phyloP scores from a whole-genome alignment of 495 filamentous ascomycete species.

The Sordaria brevicollis region DNA sequence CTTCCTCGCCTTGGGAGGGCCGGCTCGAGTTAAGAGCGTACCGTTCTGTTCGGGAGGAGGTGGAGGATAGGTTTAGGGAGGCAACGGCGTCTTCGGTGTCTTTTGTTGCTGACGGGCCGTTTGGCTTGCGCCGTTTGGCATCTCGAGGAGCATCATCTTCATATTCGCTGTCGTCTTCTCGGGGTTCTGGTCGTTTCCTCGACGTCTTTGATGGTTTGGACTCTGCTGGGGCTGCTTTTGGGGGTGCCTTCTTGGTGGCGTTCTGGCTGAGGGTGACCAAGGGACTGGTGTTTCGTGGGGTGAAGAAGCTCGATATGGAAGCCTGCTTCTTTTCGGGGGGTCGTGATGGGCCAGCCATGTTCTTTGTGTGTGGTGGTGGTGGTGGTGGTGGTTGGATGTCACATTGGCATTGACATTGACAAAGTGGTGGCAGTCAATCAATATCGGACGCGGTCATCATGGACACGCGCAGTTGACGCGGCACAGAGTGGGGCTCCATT shows the following conservation, averaged over 20 bases:
- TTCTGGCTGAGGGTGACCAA: conserved; percentile 8
- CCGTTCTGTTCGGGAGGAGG: background rate
- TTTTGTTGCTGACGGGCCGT: conserved; percentile 2
- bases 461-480: background rate
- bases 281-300: conserved; percentile 44
- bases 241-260: conserved; percentile 1
- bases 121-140: conserved; percentile 1
- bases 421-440: background rate
- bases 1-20: conserved; percentile 28
- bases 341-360: conserved; percentile 31
- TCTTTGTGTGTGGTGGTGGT: background rate
- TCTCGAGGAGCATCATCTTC: conserved; percentile 17
- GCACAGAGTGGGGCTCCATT: background rate
- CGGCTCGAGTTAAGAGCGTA: conserved; percentile 8
- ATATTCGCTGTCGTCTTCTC: conserved; percentile 30
- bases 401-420: no score
- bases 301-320: conserved; percentile 82
- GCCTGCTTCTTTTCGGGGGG: conserved; percentile 54
- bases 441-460: background rate
- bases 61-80: background rate
- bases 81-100: conserved; percentile 1
- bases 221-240: conserved; percentile 1
- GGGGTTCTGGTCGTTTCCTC: conserved; percentile 37
- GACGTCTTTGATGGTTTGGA: background rate
- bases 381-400: conserved; percentile 11